phyloP scores from a whole-genome alignment of 768 basidiomycete species.

The Kwoniella europaea region DNA sequence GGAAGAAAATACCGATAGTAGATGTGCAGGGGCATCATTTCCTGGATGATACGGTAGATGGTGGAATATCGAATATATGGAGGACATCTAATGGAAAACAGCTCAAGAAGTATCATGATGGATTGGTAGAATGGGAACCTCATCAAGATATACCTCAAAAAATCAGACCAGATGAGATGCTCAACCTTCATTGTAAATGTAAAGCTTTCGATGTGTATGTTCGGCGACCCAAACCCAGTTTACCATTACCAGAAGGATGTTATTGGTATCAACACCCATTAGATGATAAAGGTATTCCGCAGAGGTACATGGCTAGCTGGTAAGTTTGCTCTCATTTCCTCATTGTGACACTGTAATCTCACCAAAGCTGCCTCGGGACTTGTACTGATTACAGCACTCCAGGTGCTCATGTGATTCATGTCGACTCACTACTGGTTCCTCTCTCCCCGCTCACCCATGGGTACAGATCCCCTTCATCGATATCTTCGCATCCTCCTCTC shows the following conservation, averaged over 20 bases:
- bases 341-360: not conserved
- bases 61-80: conserved; percentile 11
- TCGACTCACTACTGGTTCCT: not conserved
- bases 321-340: not conserved
- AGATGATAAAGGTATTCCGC: conserved; percentile 1
- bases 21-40: conserved; percentile 8
- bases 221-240: conserved; percentile 2
- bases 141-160: not conserved
- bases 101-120: conserved; percentile 8
- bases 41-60: conserved; percentile 9
- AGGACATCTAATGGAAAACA: not conserved
- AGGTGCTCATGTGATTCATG: conserved; percentile 11
- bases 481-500: not conserved
- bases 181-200: conserved; percentile 10
- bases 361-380: not conserved
- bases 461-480: conserved; percentile 7
- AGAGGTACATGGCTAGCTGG: conserved; percentile 12
- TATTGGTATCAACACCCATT: conserved; percentile 11
- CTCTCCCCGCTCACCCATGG: conserved; percentile 3
- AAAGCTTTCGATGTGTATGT: conserved; percentile 4
- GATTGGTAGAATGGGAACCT: conserved; percentile 2
- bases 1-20: not conserved
- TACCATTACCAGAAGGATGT: conserved; percentile 12
- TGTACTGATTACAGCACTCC: not conserved
- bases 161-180: not conserved